Percentiles rank a stretch among this genome's conserved stretches.
Evolutionary conservation across 148 eudicot species (phyloP).

Genomic region (Arctostaphylos glauca): DNA sequence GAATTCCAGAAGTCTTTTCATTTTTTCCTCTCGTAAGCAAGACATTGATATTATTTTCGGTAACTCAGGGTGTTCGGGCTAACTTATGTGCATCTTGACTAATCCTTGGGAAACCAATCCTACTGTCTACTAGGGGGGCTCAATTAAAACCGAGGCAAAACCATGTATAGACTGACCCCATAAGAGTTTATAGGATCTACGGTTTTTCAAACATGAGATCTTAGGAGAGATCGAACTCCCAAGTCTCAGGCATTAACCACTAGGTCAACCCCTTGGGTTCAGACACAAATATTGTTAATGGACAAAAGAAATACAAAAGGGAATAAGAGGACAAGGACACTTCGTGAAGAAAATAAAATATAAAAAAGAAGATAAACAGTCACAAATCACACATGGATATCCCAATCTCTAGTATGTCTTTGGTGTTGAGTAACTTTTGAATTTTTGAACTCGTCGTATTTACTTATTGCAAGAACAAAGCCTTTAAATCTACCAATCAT

Average conservation of each 20-base stretch:
- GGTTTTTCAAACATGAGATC: too few species aligned
- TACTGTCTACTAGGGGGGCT: too few species aligned
- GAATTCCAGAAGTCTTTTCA: not conserved
- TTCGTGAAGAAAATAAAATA: not conserved
- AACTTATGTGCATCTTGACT: too few species aligned
- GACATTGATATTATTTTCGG: not conserved
- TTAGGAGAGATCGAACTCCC: too few species aligned
- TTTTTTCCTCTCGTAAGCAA: not conserved
- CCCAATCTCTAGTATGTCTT: not conserved
- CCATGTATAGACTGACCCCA: too few species aligned
- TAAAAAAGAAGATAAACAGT: not conserved
- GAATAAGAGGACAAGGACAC: not conserved
- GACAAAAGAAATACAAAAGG: not conserved
- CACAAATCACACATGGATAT: not conserved
- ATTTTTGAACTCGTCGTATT: not conserved
- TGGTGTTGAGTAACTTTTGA: not conserved
- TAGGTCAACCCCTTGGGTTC: too few species aligned
- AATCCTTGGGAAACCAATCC: too few species aligned
- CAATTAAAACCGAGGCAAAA: too few species aligned
- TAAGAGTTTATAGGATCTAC: too few species aligned
- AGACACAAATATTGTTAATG: not conserved
- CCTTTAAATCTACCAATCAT: not conserved
- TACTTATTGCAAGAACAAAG: conserved; percentile 4
- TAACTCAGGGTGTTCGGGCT: too few species aligned
- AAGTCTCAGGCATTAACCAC: too few species aligned